These are phyloP conservation scores for Hsuehochloa calcarea DNA, from an alignment of 176 grass and related monocot species.

Conservation along the genomic window DNA sequence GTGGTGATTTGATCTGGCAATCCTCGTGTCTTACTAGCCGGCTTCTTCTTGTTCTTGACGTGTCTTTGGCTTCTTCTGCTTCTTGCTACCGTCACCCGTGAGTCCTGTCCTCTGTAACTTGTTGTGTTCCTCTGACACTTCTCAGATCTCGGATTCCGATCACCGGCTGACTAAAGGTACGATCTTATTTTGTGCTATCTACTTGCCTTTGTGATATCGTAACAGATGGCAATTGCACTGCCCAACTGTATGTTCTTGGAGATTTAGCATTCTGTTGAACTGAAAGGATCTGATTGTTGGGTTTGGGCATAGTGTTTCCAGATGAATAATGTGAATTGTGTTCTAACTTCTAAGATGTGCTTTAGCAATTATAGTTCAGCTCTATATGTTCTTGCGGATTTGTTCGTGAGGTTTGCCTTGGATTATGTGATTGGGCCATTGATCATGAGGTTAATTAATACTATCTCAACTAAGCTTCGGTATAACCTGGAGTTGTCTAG, in stretches of 20 bases:
- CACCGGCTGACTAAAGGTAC: conserved; percentile 29
- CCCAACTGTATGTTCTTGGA: neutral
- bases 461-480: neutral
- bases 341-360: neutral
- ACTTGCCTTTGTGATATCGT: neutral
- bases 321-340: no score
- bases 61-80: neutral
- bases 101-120: neutral
- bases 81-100: neutral
- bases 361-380: neutral
- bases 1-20: neutral
- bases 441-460: neutral
- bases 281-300: neutral
- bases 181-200: neutral
- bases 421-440: neutral
- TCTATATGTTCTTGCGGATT: neutral
- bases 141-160: conserved; percentile 31
- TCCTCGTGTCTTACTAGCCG: neutral
- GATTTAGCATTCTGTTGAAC: neutral
- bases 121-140: neutral
- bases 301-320: neutral
- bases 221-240: neutral
- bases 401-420: neutral
- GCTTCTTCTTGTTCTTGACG: neutral
- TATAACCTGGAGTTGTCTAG: neutral